Conservation (phyloP, 768 basidiomycete species). For the Leccinum incarnatum region DNA sequence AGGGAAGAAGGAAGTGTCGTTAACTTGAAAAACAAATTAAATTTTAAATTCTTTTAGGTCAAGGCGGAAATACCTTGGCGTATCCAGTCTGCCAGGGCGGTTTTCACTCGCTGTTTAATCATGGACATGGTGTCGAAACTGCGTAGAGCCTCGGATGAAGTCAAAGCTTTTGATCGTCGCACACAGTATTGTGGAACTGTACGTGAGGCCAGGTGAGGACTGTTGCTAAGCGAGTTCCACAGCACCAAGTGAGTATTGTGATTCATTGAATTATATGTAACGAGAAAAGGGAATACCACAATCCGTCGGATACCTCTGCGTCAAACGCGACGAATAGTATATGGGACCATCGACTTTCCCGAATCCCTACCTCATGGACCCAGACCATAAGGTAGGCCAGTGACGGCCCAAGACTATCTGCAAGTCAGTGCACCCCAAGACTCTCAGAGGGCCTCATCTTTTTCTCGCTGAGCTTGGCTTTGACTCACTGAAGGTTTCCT, state of each 20-base stretch:
- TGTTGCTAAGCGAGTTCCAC: not conserved
- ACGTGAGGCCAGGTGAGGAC: too few relatives aligned
- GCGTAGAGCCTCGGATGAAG: not conserved
- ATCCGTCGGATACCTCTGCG: not conserved
- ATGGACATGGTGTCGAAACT: not conserved
- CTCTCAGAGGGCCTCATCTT: not conserved
- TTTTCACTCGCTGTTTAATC: too few relatives aligned
- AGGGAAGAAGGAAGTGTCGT: not conserved
- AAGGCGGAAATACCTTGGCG: too few relatives aligned
- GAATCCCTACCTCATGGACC: not conserved
- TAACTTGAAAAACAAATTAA: not conserved
- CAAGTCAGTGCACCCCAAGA: not conserved
- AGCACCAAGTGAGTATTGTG: not conserved
- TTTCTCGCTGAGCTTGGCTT: not conserved
- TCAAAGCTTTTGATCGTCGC: too few relatives aligned
- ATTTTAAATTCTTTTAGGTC: not conserved
- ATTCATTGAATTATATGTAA: not conserved
- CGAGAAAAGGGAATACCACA: not conserved
- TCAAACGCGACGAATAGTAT: not conserved
- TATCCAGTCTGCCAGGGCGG: too few relatives aligned
- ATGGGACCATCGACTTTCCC: not conserved
- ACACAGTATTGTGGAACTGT: not conserved
- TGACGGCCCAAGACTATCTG: not conserved
- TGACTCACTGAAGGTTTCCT: too few relatives aligned
- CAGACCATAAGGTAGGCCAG: not conserved